Base-by-base conservation (phyloP, 495 filamentous ascomycete species). In the Clohesyomyces aquaticus region DNA sequence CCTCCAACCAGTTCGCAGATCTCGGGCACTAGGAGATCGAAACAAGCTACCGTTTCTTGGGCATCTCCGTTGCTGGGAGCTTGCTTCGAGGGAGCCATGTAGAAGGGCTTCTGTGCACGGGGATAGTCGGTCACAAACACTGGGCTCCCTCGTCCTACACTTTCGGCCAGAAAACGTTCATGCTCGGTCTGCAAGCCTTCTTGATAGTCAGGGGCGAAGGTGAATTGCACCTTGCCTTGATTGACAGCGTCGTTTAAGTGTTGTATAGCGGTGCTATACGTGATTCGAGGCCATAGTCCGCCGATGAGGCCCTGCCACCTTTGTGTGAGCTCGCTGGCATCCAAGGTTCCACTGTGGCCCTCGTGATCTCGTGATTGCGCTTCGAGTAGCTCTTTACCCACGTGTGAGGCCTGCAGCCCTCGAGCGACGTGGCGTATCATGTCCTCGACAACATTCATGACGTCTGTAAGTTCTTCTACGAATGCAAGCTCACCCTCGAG, bases 91-190 rank as follows among this genome's bases (percentile, higher is more conserved):
- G 86, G 87, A 1, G 85, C 78, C 94, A 98, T 98, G 77, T 98
- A 98, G 82, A 98, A 98, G 28, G 94, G 88, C 77, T 98, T 98
- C 66, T 93, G 82, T 41, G 79, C 76, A 60, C 82, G 83, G 9
- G 94, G 94, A 71, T 98, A 98, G 72, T 98, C 80, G 18, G 94
- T 97, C 59, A 98, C 87, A 69, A 98, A 98, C 29, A 98, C 85
- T 1, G 94, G 94, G 10, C 77, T 76, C 47, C 84, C 85, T 14
- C 81, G 70, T 68, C 90, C 88, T 55, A 97, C 76, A 14, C 76
- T 80, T 42, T 83, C 79, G 43, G 94, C 92, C 51, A 98, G 83
- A 71, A 84, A 96, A 73, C 84, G 91, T 73, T 98, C 94, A 76
- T 98, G 94, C 74, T 98, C 94, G 4, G 91, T 86, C 63, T 93